Conservation (phyloP, 1,139 yeast genomes). For the Kluyveromyces sp. region DNA sequence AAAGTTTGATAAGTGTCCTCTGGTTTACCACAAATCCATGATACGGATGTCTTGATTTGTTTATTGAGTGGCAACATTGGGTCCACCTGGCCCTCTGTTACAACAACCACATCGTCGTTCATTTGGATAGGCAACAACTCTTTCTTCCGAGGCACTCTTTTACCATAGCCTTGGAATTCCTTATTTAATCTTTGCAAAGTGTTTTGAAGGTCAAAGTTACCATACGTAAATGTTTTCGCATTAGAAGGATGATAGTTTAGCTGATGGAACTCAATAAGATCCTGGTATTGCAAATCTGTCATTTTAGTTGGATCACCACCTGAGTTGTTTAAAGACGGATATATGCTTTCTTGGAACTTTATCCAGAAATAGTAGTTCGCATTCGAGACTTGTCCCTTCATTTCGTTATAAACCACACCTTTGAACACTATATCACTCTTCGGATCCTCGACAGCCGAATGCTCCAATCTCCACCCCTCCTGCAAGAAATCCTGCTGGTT, state of each 20-base stretch:
- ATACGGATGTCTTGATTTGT: slow-evolving; percentile 72
- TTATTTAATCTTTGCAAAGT: slow-evolving; percentile 54
- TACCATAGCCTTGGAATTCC: slow-evolving; percentile 48
- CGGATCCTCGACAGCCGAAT: slow-evolving; percentile 50
- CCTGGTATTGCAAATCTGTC: slow-evolving; percentile 65
- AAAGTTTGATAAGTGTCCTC: slow-evolving; percentile 62
- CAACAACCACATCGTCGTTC: slow-evolving; percentile 31
- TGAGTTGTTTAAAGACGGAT: slow-evolving; percentile 76
- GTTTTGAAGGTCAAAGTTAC: slow-evolving; percentile 56
- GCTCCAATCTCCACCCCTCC: slow-evolving; percentile 97
- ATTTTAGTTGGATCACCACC: slow-evolving; percentile 92
- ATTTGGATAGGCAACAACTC: slow-evolving; percentile 41
- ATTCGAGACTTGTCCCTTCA: slow-evolving; percentile 96
- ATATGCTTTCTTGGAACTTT: slow-evolving; percentile 75
- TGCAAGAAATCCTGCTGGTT: slow-evolving; percentile 78
- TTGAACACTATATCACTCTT: slow-evolving; percentile 62
- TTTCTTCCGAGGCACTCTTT: slow-evolving; percentile 27
- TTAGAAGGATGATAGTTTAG: slow-evolving; percentile 84
- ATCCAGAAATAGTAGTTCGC: slow-evolving; percentile 81
- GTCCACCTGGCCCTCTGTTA: slow-evolving; percentile 70
- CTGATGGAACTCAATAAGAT: slow-evolving; percentile 66
- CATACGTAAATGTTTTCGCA: slow-evolving; percentile 81
- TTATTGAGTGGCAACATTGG: slow-evolving; percentile 65
- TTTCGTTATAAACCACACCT: slow-evolving; percentile 96
- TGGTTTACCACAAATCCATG: slow-evolving; percentile 82